A percentile compares a stretch with the other conserved stretches of the same genome.
Evolutionary conservation across 2,329 filamentous ascomycete genomes (phyloP).

Genomic region (Piedraia hortae): DNA sequence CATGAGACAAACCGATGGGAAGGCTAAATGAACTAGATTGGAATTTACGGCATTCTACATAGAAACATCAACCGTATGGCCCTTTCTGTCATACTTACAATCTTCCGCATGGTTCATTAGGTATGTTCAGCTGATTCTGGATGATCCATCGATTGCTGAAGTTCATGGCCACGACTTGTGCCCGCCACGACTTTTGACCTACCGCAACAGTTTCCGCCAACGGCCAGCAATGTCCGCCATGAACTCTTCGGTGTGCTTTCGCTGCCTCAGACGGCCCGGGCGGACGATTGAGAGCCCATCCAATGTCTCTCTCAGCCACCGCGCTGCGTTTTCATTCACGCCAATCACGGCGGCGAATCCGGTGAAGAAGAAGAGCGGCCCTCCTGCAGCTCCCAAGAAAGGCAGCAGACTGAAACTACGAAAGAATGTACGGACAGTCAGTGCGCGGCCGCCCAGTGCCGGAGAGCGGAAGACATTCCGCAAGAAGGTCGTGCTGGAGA

Average conservation of each 20-base stretch:
- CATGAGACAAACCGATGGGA: too few relatives aligned
- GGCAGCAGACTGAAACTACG: constrained; percentile 8
- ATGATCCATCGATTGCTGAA: too few relatives aligned
- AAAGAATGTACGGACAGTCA: constrained; percentile 9
- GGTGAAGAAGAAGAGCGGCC: constrained; percentile 9
- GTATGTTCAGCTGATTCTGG: too few relatives aligned
- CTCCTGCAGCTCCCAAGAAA: constrained; percentile 3
- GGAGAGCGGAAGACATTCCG: constrained; percentile 71
- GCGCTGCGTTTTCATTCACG: constrained; percentile 12
- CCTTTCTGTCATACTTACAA: too few relatives aligned
- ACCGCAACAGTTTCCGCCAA: not conserved
- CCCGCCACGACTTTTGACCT: too few relatives aligned
- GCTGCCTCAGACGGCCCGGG: constrained; percentile 7
- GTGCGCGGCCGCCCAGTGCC: constrained; percentile 14
- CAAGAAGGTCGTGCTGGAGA: constrained; percentile 76
- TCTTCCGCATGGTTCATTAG: too few relatives aligned
- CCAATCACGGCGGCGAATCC: constrained; percentile 7
- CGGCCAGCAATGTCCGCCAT: constrained; percentile 2
- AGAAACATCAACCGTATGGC: too few relatives aligned
- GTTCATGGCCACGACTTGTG: too few relatives aligned
- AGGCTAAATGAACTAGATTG: too few relatives aligned
- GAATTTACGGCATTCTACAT: too few relatives aligned
- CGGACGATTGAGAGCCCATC: constrained; percentile 2
- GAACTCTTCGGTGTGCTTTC: constrained; percentile 7
- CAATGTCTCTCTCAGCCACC: constrained; percentile 3